Evolutionary conservation across 805 yeast genomes (phyloP).

Genomic region (Saccharomycopsis babjevae): DNA sequence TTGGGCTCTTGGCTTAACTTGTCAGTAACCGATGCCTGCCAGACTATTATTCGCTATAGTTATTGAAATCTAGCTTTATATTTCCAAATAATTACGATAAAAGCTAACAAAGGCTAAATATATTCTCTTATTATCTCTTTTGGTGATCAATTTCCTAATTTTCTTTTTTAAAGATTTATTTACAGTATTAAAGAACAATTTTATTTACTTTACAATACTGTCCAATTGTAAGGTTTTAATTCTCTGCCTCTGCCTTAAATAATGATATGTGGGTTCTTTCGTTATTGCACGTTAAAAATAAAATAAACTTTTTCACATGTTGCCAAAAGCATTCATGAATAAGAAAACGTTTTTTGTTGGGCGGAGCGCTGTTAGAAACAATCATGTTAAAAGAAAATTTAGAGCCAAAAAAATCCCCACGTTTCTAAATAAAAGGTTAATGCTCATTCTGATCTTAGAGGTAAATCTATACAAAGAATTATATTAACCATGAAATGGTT

Average conservation of each 20-base stretch:
- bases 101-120: too few relatives aligned
- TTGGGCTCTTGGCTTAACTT: too few relatives aligned
- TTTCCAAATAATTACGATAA: too few relatives aligned
- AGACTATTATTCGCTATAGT: too few relatives aligned
- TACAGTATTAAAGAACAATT: too few relatives aligned
- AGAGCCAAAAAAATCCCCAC: background rate
- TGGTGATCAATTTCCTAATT: too few relatives aligned
- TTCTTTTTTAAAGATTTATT: too few relatives aligned
- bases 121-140: too few relatives aligned
- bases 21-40: too few relatives aligned
- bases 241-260: background rate
- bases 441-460: too few relatives aligned
- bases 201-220: background rate
- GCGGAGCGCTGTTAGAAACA: background rate
- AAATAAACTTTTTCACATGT: background rate
- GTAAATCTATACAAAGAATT: too few relatives aligned
- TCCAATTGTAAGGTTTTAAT: background rate
- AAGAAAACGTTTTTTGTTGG: background rate
- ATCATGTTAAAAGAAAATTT: background rate
- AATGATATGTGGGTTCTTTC: background rate
- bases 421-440: background rate
- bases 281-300: background rate
- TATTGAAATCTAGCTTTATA: too few relatives aligned
- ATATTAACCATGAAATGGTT: background rate
- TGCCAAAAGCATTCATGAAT: background rate